Conservation (phyloP, 1,139 yeast species). For the Yamadazyma pseudoaaseri region DNA sequence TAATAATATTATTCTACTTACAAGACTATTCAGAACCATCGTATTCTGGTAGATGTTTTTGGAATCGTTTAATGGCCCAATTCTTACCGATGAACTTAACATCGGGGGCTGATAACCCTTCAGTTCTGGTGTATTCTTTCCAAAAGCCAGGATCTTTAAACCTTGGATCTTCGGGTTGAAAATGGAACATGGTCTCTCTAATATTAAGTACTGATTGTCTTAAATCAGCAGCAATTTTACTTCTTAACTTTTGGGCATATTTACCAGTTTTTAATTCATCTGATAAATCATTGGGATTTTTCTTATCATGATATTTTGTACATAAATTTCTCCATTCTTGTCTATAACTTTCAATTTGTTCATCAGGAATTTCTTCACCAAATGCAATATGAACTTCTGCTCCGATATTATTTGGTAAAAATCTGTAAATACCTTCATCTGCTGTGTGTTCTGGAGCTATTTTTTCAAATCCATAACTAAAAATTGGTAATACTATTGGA, state of each 20-base stretch:
- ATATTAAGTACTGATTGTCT: conserved; percentile 63
- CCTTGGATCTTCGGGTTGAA: conserved; percentile 56
- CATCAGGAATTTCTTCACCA: conserved; percentile 71
- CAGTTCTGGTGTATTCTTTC: conserved; percentile 60
- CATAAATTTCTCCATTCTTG: conserved; percentile 67
- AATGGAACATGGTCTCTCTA: conserved; percentile 50
- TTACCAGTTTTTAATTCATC: conserved; percentile 60
- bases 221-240: conserved; percentile 66
- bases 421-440: conserved; percentile 50
- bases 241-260: conserved; percentile 63
- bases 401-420: conserved; percentile 66
- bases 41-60: conserved; percentile 50
- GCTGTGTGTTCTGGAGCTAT: conserved; percentile 78
- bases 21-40: conserved; percentile 15
- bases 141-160: conserved; percentile 71
- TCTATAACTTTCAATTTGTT: conserved; percentile 57
- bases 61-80: conserved; percentile 76
- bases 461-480: conserved; percentile 81
- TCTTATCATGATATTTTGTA: conserved; percentile 47
- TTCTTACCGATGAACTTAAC: conserved; percentile 70
- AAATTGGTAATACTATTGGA: conserved; percentile 90
- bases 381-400: conserved; percentile 66
- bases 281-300: conserved; percentile 57
- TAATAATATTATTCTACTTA: conserved; percentile 1
- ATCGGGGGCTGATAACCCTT: conserved; percentile 67